Evolutionary conservation across 495 filamentous ascomycete species (phyloP).

Genomic region (Rusavskia elegans): DNA sequence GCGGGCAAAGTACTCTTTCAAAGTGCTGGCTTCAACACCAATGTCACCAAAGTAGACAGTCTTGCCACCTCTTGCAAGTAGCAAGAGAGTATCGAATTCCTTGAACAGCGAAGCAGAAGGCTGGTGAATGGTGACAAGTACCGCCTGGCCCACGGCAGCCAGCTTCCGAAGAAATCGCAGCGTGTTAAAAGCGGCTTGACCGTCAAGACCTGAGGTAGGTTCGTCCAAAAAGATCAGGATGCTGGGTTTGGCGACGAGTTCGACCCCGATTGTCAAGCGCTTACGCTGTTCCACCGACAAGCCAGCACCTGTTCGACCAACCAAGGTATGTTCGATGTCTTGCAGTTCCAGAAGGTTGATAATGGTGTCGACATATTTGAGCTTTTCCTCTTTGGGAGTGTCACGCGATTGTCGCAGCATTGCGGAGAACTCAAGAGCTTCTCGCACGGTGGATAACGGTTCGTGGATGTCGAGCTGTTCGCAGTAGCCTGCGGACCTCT

Average conservation of each 20-base stretch:
- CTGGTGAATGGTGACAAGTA: constrained; percentile 65
- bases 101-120: constrained; percentile 57
- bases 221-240: constrained; percentile 65
- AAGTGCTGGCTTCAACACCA: constrained; percentile 29
- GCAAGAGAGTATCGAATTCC: constrained; percentile 55
- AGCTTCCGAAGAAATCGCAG: constrained; percentile 49
- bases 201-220: constrained; percentile 58
- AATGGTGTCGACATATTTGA: constrained; percentile 42
- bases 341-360: constrained; percentile 42
- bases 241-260: constrained; percentile 49
- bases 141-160: constrained; percentile 49
- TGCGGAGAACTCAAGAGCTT: constrained; percentile 44
- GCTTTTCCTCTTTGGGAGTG: constrained; percentile 36
- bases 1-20: constrained; percentile 36
- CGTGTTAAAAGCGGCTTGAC: constrained; percentile 46
- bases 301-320: constrained; percentile 36
- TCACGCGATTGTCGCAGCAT: constrained; percentile 37
- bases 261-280: constrained; percentile 51
- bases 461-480: constrained; percentile 49
- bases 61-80: constrained; percentile 53
- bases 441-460: constrained; percentile 42
- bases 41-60: constrained; percentile 63
- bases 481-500: constrained; percentile 36
- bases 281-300: constrained; percentile 47
- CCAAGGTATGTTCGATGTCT: constrained; percentile 35